A percentile compares a stretch with the other conserved stretches of the same genome.
Conservation (phyloP, 1,139 yeast species). For the Protomyces lactucae-debilis region DNA sequence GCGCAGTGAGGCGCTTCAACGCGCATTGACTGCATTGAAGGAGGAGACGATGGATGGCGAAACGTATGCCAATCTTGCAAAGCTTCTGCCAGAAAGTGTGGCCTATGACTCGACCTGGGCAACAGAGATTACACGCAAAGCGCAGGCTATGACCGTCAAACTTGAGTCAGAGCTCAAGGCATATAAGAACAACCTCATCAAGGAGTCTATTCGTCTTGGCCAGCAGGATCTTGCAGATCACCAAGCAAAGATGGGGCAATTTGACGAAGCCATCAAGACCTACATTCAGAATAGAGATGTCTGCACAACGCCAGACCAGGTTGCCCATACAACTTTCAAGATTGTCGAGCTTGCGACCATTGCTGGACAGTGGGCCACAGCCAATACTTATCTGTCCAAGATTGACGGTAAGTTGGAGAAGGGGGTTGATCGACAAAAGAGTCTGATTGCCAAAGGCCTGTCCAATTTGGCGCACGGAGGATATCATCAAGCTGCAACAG, state of each 20-base stretch:
- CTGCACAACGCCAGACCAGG: constrained; percentile 32
- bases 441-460: constrained; percentile 5
- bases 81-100: constrained; percentile 5
- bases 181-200: constrained; percentile 33
- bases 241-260: constrained; percentile 30
- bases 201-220: constrained; percentile 34
- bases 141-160: constrained; percentile 28
- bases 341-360: constrained; percentile 30
- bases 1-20: constrained; percentile 28
- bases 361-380: constrained; percentile 30
- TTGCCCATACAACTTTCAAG: constrained; percentile 29
- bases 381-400: constrained; percentile 27
- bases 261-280: constrained; percentile 29
- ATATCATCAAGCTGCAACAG: constrained; percentile 23
- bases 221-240: constrained; percentile 32
- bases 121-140: constrained; percentile 5
- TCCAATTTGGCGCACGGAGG: constrained; percentile 4
- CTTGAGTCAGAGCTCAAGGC: constrained; percentile 32
- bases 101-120: constrained; percentile 29
- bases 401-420: constrained; percentile 18
- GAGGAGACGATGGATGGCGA: constrained; percentile 29
- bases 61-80: constrained; percentile 29
- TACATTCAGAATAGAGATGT: constrained; percentile 31
- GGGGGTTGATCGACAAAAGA: neutral
- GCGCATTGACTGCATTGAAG: constrained; percentile 29